phyloP scores from a whole-genome alignment of 2,329 filamentous ascomycete genomes.

The Pestalotiopsis sp. region DNA sequence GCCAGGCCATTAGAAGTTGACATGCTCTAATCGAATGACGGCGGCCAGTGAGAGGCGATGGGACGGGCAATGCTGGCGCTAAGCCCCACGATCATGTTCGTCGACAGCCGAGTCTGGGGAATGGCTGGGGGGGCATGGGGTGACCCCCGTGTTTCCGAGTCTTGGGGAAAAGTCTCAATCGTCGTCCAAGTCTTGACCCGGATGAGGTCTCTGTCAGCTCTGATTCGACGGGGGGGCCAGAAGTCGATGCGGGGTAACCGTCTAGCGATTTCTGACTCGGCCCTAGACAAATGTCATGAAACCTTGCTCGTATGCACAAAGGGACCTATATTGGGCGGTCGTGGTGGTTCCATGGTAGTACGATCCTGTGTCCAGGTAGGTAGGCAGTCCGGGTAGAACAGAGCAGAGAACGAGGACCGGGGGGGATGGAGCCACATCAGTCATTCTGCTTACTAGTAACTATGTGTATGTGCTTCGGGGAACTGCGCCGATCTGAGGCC shows the following conservation, averaged over 20 bases:
- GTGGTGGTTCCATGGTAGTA: too few relatives aligned
- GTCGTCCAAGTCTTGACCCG: background rate
- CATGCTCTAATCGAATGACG: slow-evolving; percentile 12
- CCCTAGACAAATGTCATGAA: background rate
- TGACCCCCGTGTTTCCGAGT: background rate
- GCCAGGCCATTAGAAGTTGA: slow-evolving; percentile 5
- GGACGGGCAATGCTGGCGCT: background rate
- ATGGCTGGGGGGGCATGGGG: background rate
- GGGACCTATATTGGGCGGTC: background rate
- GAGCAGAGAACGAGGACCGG: too few relatives aligned
- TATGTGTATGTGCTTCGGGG: background rate
- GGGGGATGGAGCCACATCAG: too few relatives aligned
- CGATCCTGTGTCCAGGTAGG: too few relatives aligned
- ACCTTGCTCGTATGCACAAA: slow-evolving; percentile 5
- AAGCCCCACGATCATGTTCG: background rate
- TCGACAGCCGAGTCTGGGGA: background rate
- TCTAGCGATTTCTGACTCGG: background rate
- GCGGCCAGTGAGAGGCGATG: background rate
- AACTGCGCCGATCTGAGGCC: background rate
- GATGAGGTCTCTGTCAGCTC: background rate
- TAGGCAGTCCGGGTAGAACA: too few relatives aligned
- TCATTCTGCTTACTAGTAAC: background rate
- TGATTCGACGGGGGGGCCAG: background rate
- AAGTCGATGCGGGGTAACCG: slow-evolving; percentile 1
- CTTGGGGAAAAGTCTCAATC: background rate